Evolutionary conservation across 352 stramenopile genomes (phyloP).

Genomic region (Phytopythium helicoides): DNA sequence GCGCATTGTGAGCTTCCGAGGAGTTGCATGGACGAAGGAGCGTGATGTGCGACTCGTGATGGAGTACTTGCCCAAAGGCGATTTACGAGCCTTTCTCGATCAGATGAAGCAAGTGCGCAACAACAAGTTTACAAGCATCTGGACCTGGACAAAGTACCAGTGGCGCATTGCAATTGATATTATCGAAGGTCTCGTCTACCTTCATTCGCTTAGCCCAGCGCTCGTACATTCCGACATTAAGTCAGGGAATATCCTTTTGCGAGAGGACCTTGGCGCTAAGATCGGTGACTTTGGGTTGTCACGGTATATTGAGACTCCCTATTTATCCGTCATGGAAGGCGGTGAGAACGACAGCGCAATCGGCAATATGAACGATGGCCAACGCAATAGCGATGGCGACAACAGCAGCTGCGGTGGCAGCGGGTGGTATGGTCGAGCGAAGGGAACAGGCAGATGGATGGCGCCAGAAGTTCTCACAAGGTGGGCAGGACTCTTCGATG

Average conservation of each 20-base stretch:
- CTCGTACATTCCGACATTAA: conserved; percentile 43
- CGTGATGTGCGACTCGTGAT: conserved; percentile 40
- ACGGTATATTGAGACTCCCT: conserved; percentile 15
- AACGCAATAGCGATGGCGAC: neutral
- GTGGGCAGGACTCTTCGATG: conserved; percentile 61
- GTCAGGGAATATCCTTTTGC: conserved; percentile 35
- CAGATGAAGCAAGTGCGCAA: conserved; percentile 20
- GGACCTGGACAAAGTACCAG: conserved; percentile 42
- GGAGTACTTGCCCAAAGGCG: conserved; percentile 56
- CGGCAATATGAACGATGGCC: neutral
- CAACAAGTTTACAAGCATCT: conserved; percentile 26
- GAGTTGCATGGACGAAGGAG: conserved; percentile 41
- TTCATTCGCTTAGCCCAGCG: conserved; percentile 37
- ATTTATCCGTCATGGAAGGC: conserved; percentile 8
- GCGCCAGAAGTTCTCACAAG: conserved; percentile 81
- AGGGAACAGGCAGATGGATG: conserved; percentile 77
- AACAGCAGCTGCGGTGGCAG: neutral
- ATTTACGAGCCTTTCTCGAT: conserved; percentile 39
- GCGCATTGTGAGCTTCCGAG: conserved; percentile 48
- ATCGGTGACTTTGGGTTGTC: conserved; percentile 44
- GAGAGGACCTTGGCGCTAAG: conserved; percentile 30
- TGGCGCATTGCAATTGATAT: conserved; percentile 45
- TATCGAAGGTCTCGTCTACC: conserved; percentile 43
- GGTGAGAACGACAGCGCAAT: conserved; percentile 1
- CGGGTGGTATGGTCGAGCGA: conserved; percentile 9